Conservation (phyloP, 441 rosid species). For the Erodium moschatum region DNA sequence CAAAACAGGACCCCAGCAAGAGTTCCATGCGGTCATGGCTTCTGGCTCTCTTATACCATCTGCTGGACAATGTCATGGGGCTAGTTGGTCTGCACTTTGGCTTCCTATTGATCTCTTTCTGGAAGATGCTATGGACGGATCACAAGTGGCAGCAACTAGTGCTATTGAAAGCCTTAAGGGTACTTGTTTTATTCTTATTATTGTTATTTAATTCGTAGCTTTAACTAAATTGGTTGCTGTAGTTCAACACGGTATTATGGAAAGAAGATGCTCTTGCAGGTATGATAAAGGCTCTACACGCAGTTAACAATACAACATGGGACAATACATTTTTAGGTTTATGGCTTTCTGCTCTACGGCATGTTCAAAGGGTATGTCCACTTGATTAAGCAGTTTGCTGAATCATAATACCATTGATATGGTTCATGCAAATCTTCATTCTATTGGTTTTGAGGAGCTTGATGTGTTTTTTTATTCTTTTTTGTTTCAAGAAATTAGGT, state of each 20-base stretch:
- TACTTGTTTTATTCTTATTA: conserved; percentile 28
- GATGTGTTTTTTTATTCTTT: conserved; percentile 4
- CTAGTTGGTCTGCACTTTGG: conserved; percentile 66
- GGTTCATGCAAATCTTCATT: neutral
- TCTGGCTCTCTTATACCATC: conserved; percentile 50
- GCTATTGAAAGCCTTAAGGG: conserved; percentile 68
- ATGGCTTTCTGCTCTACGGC: conserved; percentile 91
- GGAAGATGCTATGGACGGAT: conserved; percentile 84
- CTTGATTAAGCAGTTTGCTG: neutral
- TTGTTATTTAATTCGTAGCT: conserved; percentile 17
- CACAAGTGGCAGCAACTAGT: conserved; percentile 59
- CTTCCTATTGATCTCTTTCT: conserved; percentile 93
- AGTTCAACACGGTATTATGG: conserved; percentile 21
- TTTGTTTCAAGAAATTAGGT: conserved; percentile 14
- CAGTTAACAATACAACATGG: conserved; percentile 72
- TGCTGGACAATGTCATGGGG: conserved; percentile 61
- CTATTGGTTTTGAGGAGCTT: conserved; percentile 8
- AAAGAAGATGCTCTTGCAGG: conserved; percentile 48
- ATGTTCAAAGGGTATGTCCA: conserved; percentile 79
- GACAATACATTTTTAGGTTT: conserved; percentile 82
- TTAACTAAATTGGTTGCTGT: conserved; percentile 15
- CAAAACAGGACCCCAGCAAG: conserved; percentile 42
- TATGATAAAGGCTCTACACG: conserved; percentile 79
- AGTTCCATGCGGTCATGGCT: conserved; percentile 47
- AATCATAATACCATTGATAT: neutral